A percentile compares a stretch with the other conserved stretches of the same genome.
These are phyloP conservation scores for Podaxis sp. DNA, from an alignment of 768 basidiomycete genomes.

Conservation along the genomic window DNA sequence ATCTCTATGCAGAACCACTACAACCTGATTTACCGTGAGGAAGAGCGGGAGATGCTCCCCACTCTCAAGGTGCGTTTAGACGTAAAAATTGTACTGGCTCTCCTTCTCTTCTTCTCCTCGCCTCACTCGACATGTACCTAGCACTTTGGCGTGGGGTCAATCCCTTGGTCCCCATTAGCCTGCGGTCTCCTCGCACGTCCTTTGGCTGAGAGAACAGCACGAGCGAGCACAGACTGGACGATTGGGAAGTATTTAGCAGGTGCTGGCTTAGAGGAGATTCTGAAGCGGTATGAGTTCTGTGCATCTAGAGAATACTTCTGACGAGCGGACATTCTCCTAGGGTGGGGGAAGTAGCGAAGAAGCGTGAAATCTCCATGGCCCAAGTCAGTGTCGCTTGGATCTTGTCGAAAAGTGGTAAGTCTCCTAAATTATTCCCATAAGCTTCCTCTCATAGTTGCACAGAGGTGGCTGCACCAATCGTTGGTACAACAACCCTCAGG, in stretches of 20 bases:
- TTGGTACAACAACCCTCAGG: slow-evolving; percentile 50
- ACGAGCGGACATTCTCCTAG: slow-evolving; percentile 22
- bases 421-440: background rate
- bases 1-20: slow-evolving; percentile 74
- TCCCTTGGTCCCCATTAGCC: slow-evolving; percentile 60
- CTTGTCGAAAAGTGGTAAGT: slow-evolving; percentile 37
- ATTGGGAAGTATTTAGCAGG: slow-evolving; percentile 23
- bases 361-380: slow-evolving; percentile 52
- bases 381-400: slow-evolving; percentile 56
- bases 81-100: background rate
- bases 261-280: slow-evolving; percentile 30
- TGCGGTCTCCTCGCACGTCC: slow-evolving; percentile 49
- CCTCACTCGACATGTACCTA: slow-evolving; percentile 18
- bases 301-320: background rate
- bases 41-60: slow-evolving; percentile 65
- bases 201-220: slow-evolving; percentile 33
- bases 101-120: background rate
- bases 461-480: slow-evolving; percentile 57
- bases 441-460: background rate
- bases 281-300: slow-evolving; percentile 32
- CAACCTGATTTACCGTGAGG: slow-evolving; percentile 60
- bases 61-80: slow-evolving; percentile 40
- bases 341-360: slow-evolving; percentile 55
- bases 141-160: slow-evolving; percentile 52
- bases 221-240: slow-evolving; percentile 37